Evolutionary conservation across 1,284 basidiomycete genomes (phyloP).

Genomic region (Coniferiporia weirii): DNA sequence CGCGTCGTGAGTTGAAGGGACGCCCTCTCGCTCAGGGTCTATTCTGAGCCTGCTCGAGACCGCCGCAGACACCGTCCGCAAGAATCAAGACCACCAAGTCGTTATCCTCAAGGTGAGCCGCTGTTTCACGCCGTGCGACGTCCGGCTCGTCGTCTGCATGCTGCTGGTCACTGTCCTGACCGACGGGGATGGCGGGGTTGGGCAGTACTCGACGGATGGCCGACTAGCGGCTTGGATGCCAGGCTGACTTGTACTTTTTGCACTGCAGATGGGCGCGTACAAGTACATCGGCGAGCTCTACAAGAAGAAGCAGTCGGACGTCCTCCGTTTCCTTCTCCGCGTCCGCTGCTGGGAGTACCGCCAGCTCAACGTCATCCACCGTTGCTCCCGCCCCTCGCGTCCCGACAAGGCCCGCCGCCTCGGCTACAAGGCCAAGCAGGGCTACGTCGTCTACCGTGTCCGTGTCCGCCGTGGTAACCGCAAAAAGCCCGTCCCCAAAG

Average conservation of each 20-base stretch:
- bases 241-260: neutral
- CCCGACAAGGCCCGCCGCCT: constrained; percentile 99
- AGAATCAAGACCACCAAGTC: neutral
- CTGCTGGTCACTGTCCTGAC: neutral
- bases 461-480: constrained; percentile 98
- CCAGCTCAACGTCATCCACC: constrained; percentile 97
- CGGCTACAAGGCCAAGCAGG: constrained; percentile 99
- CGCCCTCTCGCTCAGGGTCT: neutral
- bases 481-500: constrained; percentile 98
- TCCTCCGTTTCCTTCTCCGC: constrained; percentile 97
- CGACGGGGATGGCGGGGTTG: neutral
- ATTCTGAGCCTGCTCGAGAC: neutral
- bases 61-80: neutral
- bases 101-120: constrained; percentile 7
- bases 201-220: constrained; percentile 10
- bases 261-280: constrained; percentile 77
- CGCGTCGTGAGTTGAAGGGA: neutral
- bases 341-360: constrained; percentile 99
- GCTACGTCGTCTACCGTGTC: constrained; percentile 97
- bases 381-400: constrained; percentile 94
- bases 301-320: constrained; percentile 96
- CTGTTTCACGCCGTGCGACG: neutral
- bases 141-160: neutral
- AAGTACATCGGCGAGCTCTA: constrained; percentile 97
- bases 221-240: constrained; percentile 10